Evolutionary conservation across 2,329 filamentous ascomycete genomes (phyloP), one percentile per base, ranked within the genome.

Genomic region (Aureobasidium melanogenum): DNA sequence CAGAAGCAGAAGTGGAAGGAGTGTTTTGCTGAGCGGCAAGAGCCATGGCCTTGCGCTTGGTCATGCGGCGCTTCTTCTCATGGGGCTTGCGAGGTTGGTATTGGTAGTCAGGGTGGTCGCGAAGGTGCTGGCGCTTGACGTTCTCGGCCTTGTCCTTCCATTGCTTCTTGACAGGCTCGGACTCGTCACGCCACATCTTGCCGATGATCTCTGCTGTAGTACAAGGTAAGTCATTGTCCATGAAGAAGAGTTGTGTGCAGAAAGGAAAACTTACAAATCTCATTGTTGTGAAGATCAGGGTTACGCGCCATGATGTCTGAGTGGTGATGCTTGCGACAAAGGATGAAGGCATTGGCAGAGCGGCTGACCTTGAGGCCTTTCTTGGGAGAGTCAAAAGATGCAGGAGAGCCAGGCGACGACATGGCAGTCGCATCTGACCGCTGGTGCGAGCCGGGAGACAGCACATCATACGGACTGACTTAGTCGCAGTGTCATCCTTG

Each of bases 261-360:
- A 46, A 39, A 17, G 56, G 12, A 22, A 17, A 10, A 66, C 75
- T 71, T 68, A 77, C 74, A 78, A 46, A 79, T 78, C 26, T 75
- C 69, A 61, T 78, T 79, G 67, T 79, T 79, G 58, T 75, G 72
- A 32, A 77, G 64, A 14, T 68, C 69, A n/a, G 75, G 75, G 61
- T 75, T 70, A 38, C 66, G 61, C n/a, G 69, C 72, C 59, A 74
- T 76, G 48, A 76, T 64, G 15, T 64, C 63, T 1, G 72, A 68
- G 58, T 69, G 67, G 57, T 75, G 70, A 47, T 75, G 68, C 64
- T 76, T 70, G 28, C 76, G 73, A 65, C 77, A 79, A 26, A 79
- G 68, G 60, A 78, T 78, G 67, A 77, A 79, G 5, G 74, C 73
- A 67, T 79, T 79, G 17, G 74, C 72, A 19, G 77, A 76, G n/a